Evolutionary conservation across 345 rosid genomes (phyloP).

Genomic region (thale cress (Arabidopsis thaliana)): TAIR10.1 NC_003070.9:20954501-20955000

Average conservation of each 20-base stretch:
- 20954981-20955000: conserved; percentile 21
- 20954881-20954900: background rate
- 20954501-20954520: too few relatives aligned
- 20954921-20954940: conserved; percentile 9
- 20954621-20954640: conserved; percentile 10
- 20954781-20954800: conserved; percentile 41
- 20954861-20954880: conserved; percentile 7
- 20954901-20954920: background rate
- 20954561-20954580: background rate
- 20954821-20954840: conserved; percentile 20
- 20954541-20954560: background rate
- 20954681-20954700: background rate
- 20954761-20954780: conserved; percentile 7
- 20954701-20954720: conserved; percentile 29
- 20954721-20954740: conserved; percentile 23
- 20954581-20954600: background rate
- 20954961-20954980: conserved; percentile 40
- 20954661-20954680: background rate
- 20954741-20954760: conserved; percentile 33
- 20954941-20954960: conserved; percentile 28
- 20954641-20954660: background rate
- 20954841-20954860: background rate
- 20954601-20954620: conserved; percentile 24
- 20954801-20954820: conserved; percentile 40
- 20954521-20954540: too few relatives aligned